phyloP scores from a whole-genome alignment of 2,329 filamentous ascomycete genomes.

The Ophiostoma sp. region DNA sequence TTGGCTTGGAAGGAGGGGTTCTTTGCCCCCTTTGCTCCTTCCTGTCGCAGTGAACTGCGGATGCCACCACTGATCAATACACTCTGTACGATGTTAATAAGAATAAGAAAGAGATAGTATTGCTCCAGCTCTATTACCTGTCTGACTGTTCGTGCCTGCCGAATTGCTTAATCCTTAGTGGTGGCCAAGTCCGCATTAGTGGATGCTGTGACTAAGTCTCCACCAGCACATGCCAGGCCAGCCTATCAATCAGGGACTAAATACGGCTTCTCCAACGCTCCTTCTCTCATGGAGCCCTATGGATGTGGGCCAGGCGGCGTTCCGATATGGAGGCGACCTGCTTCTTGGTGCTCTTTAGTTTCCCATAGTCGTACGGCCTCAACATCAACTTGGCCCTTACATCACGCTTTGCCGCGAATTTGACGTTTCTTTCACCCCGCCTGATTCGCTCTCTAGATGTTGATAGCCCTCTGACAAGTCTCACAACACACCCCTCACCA shows the following conservation, averaged over 20 bases:
- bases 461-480: background rate
- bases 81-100: background rate
- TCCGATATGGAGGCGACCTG: conserved; percentile 1
- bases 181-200: background rate
- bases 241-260: conserved; percentile 10
- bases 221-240: background rate
- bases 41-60: background rate
- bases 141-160: background rate
- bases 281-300: conserved; percentile 3
- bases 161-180: conserved; percentile 12
- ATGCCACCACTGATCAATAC: background rate
- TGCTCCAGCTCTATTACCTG: background rate
- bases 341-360: background rate
- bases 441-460: background rate
- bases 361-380: background rate
- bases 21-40: background rate
- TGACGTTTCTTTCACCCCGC: background rate
- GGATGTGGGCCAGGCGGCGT: background rate
- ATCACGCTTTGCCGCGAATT: background rate
- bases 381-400: background rate
- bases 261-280: conserved; percentile 9
- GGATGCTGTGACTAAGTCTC: conserved; percentile 14
- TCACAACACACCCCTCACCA: background rate
- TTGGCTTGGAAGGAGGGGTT: background rate
- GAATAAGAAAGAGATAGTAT: background rate